These are phyloP conservation scores for Mucor velutinosus DNA, from an alignment of 371 early-diverging fungal species.

Conservation along the genomic window DNA sequence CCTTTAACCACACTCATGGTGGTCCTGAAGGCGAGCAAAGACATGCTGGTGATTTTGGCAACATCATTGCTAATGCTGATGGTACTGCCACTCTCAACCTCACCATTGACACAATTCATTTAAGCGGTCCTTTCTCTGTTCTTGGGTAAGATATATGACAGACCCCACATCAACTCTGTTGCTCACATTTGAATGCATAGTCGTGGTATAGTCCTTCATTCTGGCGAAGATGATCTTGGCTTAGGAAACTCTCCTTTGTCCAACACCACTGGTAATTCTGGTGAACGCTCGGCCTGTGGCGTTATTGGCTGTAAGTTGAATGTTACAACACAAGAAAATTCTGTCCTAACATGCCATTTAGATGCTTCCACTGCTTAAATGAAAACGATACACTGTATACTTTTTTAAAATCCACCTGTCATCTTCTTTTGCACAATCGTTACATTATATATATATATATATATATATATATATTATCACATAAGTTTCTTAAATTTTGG, in stretches of 20 bases:
- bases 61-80: constrained; percentile 60
- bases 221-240: constrained; percentile 85
- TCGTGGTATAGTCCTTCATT: constrained; percentile 87
- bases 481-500: background rate
- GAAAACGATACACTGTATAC: background rate
- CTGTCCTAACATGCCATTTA: background rate
- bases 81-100: constrained; percentile 57
- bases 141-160: constrained; percentile 57
- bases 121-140: constrained; percentile 73
- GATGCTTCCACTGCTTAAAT: background rate
- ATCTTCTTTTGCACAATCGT: background rate
- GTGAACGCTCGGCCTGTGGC: constrained; percentile 85
- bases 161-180: background rate
- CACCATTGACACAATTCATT: constrained; percentile 61
- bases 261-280: constrained; percentile 85
- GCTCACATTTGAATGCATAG: constrained; percentile 26
- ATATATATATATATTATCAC: background rate
- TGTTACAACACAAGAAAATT: no score
- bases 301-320: constrained; percentile 72
- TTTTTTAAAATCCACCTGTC: background rate
- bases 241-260: constrained; percentile 76
- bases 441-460: background rate
- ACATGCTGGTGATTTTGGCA: constrained; percentile 91
- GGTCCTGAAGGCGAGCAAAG: constrained; percentile 65
- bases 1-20: constrained; percentile 75